Evolutionary conservation across 345 rosid species (phyloP).

Genomic region (Combretum micranthum): DNA sequence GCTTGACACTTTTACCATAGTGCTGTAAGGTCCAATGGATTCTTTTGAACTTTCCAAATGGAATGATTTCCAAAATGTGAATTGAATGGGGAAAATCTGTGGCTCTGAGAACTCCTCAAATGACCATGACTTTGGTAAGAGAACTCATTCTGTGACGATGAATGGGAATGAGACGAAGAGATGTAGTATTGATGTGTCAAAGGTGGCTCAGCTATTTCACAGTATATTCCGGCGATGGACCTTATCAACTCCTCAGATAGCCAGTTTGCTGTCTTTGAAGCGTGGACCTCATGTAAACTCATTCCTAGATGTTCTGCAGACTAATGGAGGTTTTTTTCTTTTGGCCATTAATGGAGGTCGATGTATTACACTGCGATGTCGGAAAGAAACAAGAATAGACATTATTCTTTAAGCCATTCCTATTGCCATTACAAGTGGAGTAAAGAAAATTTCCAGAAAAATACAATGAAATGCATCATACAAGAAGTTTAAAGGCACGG

Average conservation of each 20-base stretch:
- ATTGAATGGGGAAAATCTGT: slow-evolving; percentile 29
- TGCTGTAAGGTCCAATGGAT: slow-evolving; percentile 44
- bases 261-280: slow-evolving; percentile 44
- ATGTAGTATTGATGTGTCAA: slow-evolving; percentile 27
- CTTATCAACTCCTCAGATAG: slow-evolving; percentile 81
- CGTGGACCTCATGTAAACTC: slow-evolving; percentile 20
- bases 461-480: no score
- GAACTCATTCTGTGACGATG: slow-evolving; percentile 21
- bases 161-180: slow-evolving; percentile 35
- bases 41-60: slow-evolving; percentile 32
- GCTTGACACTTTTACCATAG: slow-evolving; percentile 44
- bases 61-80: slow-evolving; percentile 39
- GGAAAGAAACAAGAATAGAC: slow-evolving; percentile 15
- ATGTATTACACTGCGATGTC: slow-evolving; percentile 37
- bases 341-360: no score
- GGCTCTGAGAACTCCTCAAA: neutral
- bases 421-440: no score
- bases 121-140: slow-evolving; percentile 24
- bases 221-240: slow-evolving; percentile 53
- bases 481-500: no score
- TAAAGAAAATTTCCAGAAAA: no score
- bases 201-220: slow-evolving; percentile 61
- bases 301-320: slow-evolving; percentile 39
- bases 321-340: slow-evolving; percentile 16
- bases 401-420: no score